Percentiles rank a stretch among this genome's conserved stretches.
phyloP scores from a whole-genome alignment of 371 early-diverging fungal genomes.

The Gilbertella persicaria region DNA sequence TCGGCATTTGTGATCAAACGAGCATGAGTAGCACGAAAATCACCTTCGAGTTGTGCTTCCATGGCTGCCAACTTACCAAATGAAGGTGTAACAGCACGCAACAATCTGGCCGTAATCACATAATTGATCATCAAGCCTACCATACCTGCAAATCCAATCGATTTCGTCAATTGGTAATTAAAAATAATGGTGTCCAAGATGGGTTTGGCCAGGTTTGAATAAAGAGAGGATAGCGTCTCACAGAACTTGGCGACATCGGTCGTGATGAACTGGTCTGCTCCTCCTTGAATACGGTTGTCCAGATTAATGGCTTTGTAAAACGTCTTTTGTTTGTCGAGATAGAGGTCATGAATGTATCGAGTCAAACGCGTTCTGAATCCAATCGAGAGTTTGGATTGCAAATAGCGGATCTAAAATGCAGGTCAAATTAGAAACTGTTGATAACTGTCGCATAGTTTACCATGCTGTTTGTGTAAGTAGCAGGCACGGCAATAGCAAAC shows the following conservation, averaged over 20 bases:
- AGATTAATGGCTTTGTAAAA: conserved; percentile 85
- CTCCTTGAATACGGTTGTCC: conserved; percentile 81
- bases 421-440: neutral
- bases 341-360: conserved; percentile 76
- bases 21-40: conserved; percentile 84
- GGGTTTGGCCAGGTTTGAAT: conserved; percentile 87
- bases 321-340: conserved; percentile 72
- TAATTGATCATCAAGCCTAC: conserved; percentile 72
- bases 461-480: conserved; percentile 98
- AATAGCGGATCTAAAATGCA: conserved; percentile 65
- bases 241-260: conserved; percentile 87
- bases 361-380: conserved; percentile 86
- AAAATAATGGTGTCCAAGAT: conserved; percentile 83
- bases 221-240: conserved; percentile 71
- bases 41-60: conserved; percentile 87
- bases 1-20: conserved; percentile 89
- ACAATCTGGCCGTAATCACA: conserved; percentile 66
- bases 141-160: conserved; percentile 76
- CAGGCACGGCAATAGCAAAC: conserved; percentile 96
- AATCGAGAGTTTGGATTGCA: conserved; percentile 91
- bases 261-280: conserved; percentile 84
- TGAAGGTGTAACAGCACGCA: conserved; percentile 78
- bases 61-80: conserved; percentile 86
- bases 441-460: conserved; percentile 37
- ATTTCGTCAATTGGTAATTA: conserved; percentile 78